Evolutionary conservation across 2,329 filamentous ascomycete species (phyloP), one percentile per base, ranked within the genome.

Genomic region (Colletotrichum orchidophilum): DNA sequence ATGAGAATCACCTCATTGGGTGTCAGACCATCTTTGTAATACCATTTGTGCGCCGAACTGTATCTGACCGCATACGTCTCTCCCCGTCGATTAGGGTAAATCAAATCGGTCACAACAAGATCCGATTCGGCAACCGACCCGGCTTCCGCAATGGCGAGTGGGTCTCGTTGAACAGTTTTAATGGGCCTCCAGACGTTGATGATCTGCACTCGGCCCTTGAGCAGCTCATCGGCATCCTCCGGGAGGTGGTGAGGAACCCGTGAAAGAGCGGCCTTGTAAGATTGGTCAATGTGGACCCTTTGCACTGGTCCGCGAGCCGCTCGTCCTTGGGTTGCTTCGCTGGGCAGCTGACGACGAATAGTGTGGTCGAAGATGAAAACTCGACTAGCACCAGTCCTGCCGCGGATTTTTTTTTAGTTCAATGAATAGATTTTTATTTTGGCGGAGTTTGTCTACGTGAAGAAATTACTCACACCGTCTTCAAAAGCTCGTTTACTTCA

Each of bases 401-500:
- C n/a, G n/a, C n/a, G n/a, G n/a, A n/a, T n/a, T n/a, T n/a, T n/a
- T n/a, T n/a, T n/a, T n/a, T n/a, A n/a, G n/a, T n/a, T n/a, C n/a
- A n/a, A n/a, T n/a, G n/a, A n/a, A n/a, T n/a, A n/a, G n/a, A n/a
- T n/a, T n/a, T n/a, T n/a, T n/a, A n/a, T n/a, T n/a, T n/a, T n/a
- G n/a, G n/a, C n/a, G n/a, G n/a, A n/a, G n/a, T n/a, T n/a, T n/a
- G n/a, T n/a, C n/a, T n/a, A n/a, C n/a, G n/a, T n/a, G n/a, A n/a
- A n/a, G n/a, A n/a, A n/a, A n/a, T n/a, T n/a, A 75, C 82, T 73
- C 78, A 76, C 91, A 78, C 86, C 3, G 90, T 87, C 67, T 91
- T 91, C 0, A 95, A 79, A 24, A 94, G 79, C 59, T 89, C 81
- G 77, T 94, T 90, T 3, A 93, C 89, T 78, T 95, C 93, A 0